Base-by-base conservation (phyloP, 2,329 filamentous ascomycete species). In the Ophiocordyceps camponoti-saundersi region DNA sequence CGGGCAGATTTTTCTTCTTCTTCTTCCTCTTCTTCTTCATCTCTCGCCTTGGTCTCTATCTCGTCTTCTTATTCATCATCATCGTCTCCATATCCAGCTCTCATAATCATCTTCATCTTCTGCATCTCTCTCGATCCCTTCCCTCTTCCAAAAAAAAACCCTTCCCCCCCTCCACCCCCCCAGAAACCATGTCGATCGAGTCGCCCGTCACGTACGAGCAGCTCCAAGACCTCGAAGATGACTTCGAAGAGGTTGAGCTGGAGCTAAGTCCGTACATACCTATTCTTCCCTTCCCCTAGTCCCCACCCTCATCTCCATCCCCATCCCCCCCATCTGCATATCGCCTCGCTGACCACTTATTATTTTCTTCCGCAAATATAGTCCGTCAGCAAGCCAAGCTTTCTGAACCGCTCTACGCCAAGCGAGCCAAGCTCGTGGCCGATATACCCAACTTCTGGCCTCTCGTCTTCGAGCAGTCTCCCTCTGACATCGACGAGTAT, bases 391-490 rank as follows among this genome's bases (percentile, higher is more conserved):
- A 89, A 62, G 75, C 82, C 55, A 67, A 73, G 53, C 71, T 88
- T 55, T 75, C 77, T 57, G 69, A 72, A 50, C 73, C 82, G 42
- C 75, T 94, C 51, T 95, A 87, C 70, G 72, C 75, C 56, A 85
- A 84, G 67, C 86, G 90, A 60, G 71, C 77, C 53, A 73, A 77
- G 55, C 65, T 87, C 52, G 70, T 92, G 53, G 65, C 75, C 52
- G 72, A 80, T 59, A 89, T 95, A 59, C 77, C 79, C 55, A 79
- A 85, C 68, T 98, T 96, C 77, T 96, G 92, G 92, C 73, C 85
- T n/a, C 77, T 93, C 49, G 89, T 95, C 48, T 75, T 96, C 61
- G 85, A 94, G 69, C 82, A 88, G 67, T 80, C 85, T 3, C 88
- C 89, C 2, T 73, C 76, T 44, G 87, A 95, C 52, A 76, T 98